Evolutionary conservation across 441 rosid species (phyloP).

Genomic region (Eutrema salsugineum): DNA sequence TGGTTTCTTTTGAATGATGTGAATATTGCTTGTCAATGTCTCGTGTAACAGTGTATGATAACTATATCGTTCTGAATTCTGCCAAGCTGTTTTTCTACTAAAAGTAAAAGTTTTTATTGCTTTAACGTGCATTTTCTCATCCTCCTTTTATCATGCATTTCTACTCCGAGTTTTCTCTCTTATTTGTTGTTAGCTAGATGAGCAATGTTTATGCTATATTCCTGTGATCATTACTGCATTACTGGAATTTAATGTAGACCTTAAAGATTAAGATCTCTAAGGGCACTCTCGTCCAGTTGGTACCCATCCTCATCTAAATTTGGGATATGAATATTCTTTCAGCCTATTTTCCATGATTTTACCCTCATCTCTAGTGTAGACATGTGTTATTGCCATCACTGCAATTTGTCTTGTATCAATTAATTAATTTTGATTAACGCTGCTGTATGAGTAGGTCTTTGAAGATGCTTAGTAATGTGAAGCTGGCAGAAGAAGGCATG

Average conservation of each 20-base stretch:
- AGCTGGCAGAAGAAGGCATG: constrained; percentile 93
- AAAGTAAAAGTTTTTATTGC: neutral
- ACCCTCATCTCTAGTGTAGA: constrained; percentile 11
- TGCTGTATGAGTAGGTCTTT: constrained; percentile 65
- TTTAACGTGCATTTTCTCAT: constrained; percentile 6
- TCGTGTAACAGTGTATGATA: neutral
- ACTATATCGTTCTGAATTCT: constrained; percentile 1
- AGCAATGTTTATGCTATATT: neutral
- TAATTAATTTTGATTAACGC: constrained; percentile 14
- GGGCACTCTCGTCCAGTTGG: neutral
- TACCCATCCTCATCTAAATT: neutral
- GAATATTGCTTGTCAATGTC: neutral
- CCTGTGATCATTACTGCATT: constrained; percentile 4
- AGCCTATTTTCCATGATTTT: constrained; percentile 1
- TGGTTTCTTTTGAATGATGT: constrained; percentile 14
- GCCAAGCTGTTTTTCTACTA: neutral
- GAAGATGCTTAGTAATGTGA: constrained; percentile 73
- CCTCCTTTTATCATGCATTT: constrained; percentile 1
- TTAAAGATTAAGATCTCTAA: constrained; percentile 8
- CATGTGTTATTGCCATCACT: constrained; percentile 6
- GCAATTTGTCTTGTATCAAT: constrained; percentile 13
- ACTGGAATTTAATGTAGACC: constrained; percentile 11
- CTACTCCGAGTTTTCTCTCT: neutral
- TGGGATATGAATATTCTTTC: neutral
- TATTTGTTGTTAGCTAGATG: neutral